A percentile compares a stretch with the other conserved stretches of the same genome.
phyloP scores from a whole-genome alignment of 2,329 filamentous ascomycete species.

The Bipolaris cookei region DNA sequence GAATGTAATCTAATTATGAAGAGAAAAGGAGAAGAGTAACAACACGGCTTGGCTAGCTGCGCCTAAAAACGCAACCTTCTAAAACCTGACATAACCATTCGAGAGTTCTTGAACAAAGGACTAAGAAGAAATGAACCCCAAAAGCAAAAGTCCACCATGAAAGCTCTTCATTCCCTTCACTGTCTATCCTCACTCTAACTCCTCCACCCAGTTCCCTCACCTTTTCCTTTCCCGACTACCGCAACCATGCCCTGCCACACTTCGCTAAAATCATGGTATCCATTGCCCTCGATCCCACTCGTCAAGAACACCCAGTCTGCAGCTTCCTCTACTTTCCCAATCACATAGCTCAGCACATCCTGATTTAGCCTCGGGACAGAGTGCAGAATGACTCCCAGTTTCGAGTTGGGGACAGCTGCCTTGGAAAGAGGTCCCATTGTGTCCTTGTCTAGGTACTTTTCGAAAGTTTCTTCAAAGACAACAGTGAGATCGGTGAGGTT shows the following conservation, averaged over 20 bases:
- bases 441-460: conserved; percentile 33
- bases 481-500: conserved; percentile 43
- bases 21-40: not conserved
- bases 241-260: conserved; percentile 34
- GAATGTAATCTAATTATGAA: not conserved
- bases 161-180: not conserved
- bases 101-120: not conserved
- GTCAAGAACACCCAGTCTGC: conserved; percentile 42
- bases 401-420: conserved; percentile 25
- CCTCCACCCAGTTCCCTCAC: not conserved
- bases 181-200: not conserved
- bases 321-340: conserved; percentile 39
- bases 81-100: not conserved
- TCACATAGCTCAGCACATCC: conserved; percentile 33
- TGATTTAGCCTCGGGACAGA: conserved; percentile 33
- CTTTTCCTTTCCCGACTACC: conserved; percentile 19
- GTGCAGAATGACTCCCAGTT: conserved; percentile 40
- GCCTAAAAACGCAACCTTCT: not conserved
- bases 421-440: conserved; percentile 31
- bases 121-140: not conserved
- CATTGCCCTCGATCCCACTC: conserved; percentile 31
- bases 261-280: conserved; percentile 37
- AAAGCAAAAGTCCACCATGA: not conserved
- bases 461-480: conserved; percentile 42
- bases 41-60: not conserved